Percentiles rank a stretch among this genome's conserved stretches.
Conservation (phyloP, 345 rosid genomes). For the Odontarrhena argentea region DNA sequence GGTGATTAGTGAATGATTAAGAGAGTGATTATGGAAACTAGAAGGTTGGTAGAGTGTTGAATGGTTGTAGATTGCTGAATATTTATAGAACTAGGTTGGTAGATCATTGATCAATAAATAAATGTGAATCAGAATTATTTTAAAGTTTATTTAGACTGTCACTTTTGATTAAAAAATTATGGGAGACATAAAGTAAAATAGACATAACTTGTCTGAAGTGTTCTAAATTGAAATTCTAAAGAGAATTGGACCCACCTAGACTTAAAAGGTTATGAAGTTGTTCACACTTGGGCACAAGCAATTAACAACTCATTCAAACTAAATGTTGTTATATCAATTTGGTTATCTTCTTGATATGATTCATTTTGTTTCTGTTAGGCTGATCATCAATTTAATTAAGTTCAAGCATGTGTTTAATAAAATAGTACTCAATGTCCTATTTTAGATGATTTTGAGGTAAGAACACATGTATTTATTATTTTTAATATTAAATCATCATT, state of each 20-base stretch:
- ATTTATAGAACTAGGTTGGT: conserved; percentile 34
- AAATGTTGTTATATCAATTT: no score
- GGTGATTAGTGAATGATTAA: conserved; percentile 16
- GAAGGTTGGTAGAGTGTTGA: conserved; percentile 41
- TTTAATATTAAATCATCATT: no score
- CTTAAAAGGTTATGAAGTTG: conserved; percentile 25
- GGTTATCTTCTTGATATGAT: no score
- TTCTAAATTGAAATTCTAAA: conserved; percentile 48
- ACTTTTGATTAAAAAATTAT: conserved; percentile 17
- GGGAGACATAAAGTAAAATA: conserved; percentile 53
- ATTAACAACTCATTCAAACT: conserved; percentile 5
- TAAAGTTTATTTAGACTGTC: background rate
- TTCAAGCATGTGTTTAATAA: no score
- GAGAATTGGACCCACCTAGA: conserved; percentile 48
- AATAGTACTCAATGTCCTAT: no score
- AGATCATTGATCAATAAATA: background rate
- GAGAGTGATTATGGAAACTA: conserved; percentile 8
- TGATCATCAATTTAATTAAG: no score
- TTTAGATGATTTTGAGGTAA: no score
- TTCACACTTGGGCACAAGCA: conserved; percentile 33
- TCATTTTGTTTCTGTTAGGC: no score
- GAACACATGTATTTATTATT: no score
- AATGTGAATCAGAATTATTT: background rate
- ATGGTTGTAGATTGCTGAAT: conserved; percentile 15
- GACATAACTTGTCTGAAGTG: conserved; percentile 60